A percentile compares a stretch with the other conserved stretches of the same genome.
Conservation (phyloP, 129 eudicot genomes). For the Tagetes patula region DNA sequence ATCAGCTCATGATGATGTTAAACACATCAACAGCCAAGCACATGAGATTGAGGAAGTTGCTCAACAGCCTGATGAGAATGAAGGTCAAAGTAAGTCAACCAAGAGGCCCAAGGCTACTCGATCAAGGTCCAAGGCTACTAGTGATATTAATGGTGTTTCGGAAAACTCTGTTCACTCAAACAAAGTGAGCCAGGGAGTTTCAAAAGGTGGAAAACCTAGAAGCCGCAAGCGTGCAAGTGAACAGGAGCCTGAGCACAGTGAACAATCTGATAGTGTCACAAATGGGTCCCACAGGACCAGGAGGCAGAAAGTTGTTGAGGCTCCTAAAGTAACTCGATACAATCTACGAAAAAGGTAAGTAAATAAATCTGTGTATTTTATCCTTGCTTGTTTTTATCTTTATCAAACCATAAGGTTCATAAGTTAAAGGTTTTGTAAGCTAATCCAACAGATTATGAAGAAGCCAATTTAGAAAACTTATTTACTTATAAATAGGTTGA, state of each 20-base stretch:
- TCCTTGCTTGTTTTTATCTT: not conserved
- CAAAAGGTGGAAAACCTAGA: conserved; percentile 44
- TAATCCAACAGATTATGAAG: not conserved
- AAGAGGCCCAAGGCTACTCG: conserved; percentile 40
- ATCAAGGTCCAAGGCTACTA: conserved; percentile 32
- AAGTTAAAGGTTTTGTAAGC: not conserved
- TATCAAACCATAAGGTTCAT: not conserved
- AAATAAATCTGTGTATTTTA: not conserved
- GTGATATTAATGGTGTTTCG: conserved; percentile 44
- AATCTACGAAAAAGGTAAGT: conserved; percentile 78
- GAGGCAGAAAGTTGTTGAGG: conserved; percentile 53
- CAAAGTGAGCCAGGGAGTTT: conserved; percentile 42
- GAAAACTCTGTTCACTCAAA: conserved; percentile 37
- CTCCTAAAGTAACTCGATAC: conserved; percentile 59
- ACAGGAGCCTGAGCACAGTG: conserved; percentile 47
- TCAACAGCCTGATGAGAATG: conserved; percentile 48
- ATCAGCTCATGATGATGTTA: conserved; percentile 38
- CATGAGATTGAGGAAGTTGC: conserved; percentile 47
- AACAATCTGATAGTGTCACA: conserved; percentile 57
- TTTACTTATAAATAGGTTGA: not conserved
- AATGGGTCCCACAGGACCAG: conserved; percentile 63
- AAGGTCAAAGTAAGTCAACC: conserved; percentile 36
- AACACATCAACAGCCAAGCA: conserved; percentile 30
- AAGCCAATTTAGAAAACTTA: not conserved
- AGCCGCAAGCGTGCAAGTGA: conserved; percentile 46